Base-by-base conservation (phyloP, 2,329 filamentous ascomycete species). In the Nannizziopsis barbatae region DNA sequence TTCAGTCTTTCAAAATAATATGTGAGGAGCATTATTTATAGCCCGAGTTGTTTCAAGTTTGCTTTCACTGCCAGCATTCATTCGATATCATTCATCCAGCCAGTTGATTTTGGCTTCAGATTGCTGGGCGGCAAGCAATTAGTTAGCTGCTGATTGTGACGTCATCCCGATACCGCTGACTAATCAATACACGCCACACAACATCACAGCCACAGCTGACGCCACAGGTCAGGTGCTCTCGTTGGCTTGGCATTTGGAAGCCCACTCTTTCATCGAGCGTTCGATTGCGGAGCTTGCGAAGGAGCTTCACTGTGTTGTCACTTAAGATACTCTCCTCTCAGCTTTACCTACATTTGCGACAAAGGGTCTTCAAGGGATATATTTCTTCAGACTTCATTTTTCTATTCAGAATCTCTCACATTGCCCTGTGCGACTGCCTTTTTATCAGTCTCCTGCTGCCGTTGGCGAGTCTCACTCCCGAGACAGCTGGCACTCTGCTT, bases 131-230 rank as follows among this genome's bases (percentile, higher is more conserved):
- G 45, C 12, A 17, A 39, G 36, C 36, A 39, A 20, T 9, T 33
- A 37, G 4, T 15, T n/a, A 15, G 36, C 36, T 39, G 3, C 9
- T 39, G 36, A 9, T 3, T 17, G 14, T 39, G 31, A 45, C 42
- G 42, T 45, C 42, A 45, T 45, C 18, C 17, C 14, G 31, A 17
- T 22, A 3, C 2, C 18, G 41, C 41, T 43, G 41, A 33, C 41
- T 43, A 33, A n/a, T n/a, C n/a, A n/a, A n/a, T n/a, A n/a, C n/a
- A n/a, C n/a, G n/a, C n/a, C n/a, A n/a, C n/a, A n/a, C n/a, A n/a
- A n/a, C n/a, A n/a, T n/a, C n/a, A 42, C 39, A 15, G 37, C 37
- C 37, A 14, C 40, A 36, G 15, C 22, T 15, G 7, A n/a, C 9
- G 20, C n/a, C 39, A n/a, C 12, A 31, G n/a, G 14, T 18, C 22